Base-by-base conservation (phyloP, 345 rosid species). In the Leavenworthia alabamica region DNA sequence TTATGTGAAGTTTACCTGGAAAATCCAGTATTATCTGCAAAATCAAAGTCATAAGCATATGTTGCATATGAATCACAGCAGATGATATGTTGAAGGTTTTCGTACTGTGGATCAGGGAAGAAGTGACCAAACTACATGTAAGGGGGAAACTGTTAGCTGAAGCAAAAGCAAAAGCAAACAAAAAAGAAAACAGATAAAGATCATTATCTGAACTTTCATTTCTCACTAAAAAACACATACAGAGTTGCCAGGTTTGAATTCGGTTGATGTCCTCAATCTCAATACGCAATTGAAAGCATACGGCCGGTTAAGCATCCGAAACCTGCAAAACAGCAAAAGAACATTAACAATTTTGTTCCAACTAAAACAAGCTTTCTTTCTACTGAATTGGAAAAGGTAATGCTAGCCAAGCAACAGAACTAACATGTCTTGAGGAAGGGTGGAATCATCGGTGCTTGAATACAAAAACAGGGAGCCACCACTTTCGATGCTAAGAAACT, bases 351-450 rank as follows among this genome's bases (percentile, higher is more conserved):
- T 17, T 65, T 16, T 17, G 32, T 48, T 63, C 41, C 31, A 62
- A 6, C 3, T 40, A 56, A 40, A 4, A 2, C 24, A 32, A 16
- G 61, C 48, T n/a, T 33, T 15, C 9, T 42, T 48, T 40, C 45
- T 40, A 17, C 9, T 29, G 0, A 41, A 41, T 29, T 37, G 27
- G 15, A 49, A 41, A 44, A 55, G 9, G 4, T 17, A 11, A 31
- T 40, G 35, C 12, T 39, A n/a, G 56, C 10, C 26, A 49, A 53
- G 49, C 2, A 51, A 47, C 46, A 31, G 56, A 62, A 81, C 97
- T 87, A 73, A 89, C 99, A 93, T 89, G 80, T 93, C 99, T 83
- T 87, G 99, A 73, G 99, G 99, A 78, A 93, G 96, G 14, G 99
- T 89, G 17, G 96, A 93, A 66, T 89, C 97, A 77, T 93, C 99